Conservation (phyloP, 176 grass and related monocot species). For the Musa itinerans region DNA sequence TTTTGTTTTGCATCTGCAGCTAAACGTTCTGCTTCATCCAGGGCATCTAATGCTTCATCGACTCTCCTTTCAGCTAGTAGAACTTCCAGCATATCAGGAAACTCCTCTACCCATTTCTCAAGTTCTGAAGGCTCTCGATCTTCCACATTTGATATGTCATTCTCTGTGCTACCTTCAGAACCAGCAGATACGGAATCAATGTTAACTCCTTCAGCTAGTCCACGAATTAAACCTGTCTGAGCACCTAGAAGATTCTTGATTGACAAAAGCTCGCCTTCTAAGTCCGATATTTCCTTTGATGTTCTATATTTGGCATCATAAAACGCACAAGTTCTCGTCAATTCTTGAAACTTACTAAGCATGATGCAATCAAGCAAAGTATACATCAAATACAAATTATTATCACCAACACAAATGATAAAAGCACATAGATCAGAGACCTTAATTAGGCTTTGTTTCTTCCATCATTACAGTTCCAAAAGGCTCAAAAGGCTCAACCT, state of each 20-base stretch:
- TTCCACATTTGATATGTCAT: constrained; percentile 47
- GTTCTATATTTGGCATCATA: constrained; percentile 40
- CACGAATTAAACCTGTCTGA: constrained; percentile 73
- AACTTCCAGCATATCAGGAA: constrained; percentile 82
- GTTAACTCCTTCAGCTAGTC: constrained; percentile 74
- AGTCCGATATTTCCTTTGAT: constrained; percentile 93
- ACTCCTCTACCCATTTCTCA: constrained; percentile 85
- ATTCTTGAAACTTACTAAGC: not conserved
- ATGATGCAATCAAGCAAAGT: not conserved
- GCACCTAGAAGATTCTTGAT: constrained; percentile 79
- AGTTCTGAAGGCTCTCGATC: constrained; percentile 69
- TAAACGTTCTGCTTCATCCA: constrained; percentile 68
- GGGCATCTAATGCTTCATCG: constrained; percentile 80
- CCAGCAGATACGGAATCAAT: constrained; percentile 55
- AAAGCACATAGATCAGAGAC: too few species aligned
- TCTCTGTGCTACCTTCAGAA: constrained; percentile 41
- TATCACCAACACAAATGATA: too few species aligned
- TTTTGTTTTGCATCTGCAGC: constrained; percentile 43
- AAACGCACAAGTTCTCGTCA: constrained; percentile 9
- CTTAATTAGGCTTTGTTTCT: too few species aligned
- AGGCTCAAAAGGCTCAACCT: not conserved
- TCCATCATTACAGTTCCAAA: not conserved
- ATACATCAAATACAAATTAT: not conserved
- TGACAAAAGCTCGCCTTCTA: constrained; percentile 85
- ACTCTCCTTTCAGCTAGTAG: constrained; percentile 86